Evolutionary conservation across 805 yeast species (phyloP).

Genomic region (Blastobotrys robertii): DNA sequence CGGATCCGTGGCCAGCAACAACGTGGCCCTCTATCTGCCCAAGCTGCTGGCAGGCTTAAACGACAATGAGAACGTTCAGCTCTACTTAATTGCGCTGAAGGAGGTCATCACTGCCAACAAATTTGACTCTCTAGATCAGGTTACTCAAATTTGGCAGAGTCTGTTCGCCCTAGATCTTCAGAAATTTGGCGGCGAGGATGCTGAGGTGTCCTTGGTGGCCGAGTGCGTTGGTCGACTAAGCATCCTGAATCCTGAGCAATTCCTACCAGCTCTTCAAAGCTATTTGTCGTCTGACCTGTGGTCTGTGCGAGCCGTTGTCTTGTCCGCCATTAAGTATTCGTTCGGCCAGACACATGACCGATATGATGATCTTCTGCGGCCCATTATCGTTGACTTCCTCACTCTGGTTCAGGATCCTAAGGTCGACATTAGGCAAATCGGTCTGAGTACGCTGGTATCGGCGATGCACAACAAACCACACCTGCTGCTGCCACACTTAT

Average conservation of each 20-base stretch:
- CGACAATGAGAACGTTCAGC: constrained; percentile 15
- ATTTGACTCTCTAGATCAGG: constrained; percentile 8
- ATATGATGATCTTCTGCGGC: constrained; percentile 17
- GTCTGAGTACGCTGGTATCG: constrained; percentile 48
- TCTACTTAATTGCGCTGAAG: constrained; percentile 27
- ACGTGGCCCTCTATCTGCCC: constrained; percentile 32
- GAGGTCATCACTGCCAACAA: constrained; percentile 16
- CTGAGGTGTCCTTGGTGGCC: constrained; percentile 11
- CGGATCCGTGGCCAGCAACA: constrained; percentile 38
- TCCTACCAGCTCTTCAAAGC: constrained; percentile 24
- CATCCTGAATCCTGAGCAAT: constrained; percentile 24
- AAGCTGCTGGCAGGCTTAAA: constrained; percentile 27
- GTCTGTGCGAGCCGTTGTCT: constrained; percentile 19
- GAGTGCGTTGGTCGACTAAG: constrained; percentile 20
- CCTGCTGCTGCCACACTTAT: constrained; percentile 37
- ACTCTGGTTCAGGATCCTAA: constrained; percentile 27
- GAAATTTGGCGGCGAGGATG: constrained; percentile 7
- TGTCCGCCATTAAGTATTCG: constrained; percentile 31
- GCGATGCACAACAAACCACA: constrained; percentile 48
- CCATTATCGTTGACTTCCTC: constrained; percentile 21
- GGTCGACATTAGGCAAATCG: constrained; percentile 49
- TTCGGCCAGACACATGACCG: constrained; percentile 24
- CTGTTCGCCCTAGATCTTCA: constrained; percentile 10
- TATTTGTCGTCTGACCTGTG: constrained; percentile 18
- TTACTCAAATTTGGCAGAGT: constrained; percentile 16